These are phyloP conservation scores for Rhynchospora tenuis DNA, from an alignment of 176 grass and related monocot genomes.

Conservation along the genomic window DNA sequence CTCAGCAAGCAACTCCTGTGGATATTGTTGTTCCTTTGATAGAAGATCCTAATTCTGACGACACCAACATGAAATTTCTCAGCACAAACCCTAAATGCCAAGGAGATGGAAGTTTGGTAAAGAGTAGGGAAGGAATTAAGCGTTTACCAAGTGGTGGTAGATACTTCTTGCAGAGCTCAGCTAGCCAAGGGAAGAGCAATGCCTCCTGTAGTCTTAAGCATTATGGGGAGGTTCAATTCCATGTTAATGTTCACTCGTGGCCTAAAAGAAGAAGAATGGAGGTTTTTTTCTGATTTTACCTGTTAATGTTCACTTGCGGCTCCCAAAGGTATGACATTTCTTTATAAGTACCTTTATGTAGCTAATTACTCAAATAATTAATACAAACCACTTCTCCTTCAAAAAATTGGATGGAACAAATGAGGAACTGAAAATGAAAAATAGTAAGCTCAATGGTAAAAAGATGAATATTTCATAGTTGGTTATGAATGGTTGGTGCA, in stretches of 20 bases:
- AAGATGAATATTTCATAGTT: neutral
- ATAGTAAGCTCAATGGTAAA: neutral
- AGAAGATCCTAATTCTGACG: neutral
- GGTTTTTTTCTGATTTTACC: neutral
- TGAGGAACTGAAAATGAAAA: neutral
- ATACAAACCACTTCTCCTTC: neutral
- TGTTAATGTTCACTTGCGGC: too few relatives aligned
- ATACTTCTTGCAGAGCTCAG: slow-evolving; percentile 11
- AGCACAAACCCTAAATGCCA: slow-evolving; percentile 12
- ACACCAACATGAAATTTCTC: neutral
- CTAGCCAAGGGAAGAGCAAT: slow-evolving; percentile 5
- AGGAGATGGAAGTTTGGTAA: slow-evolving; percentile 1
- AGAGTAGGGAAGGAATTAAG: slow-evolving; percentile 18
- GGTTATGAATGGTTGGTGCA: neutral
- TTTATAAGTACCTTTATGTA: neutral
- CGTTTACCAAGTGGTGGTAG: slow-evolving; percentile 3
- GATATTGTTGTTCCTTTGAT: neutral
- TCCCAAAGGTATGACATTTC: slow-evolving; percentile 9
- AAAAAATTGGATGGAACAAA: neutral
- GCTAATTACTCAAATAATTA: neutral
- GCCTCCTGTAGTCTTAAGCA: neutral
- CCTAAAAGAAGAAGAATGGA: slow-evolving; percentile 32
- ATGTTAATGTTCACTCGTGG: slow-evolving; percentile 26
- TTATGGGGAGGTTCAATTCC: neutral
- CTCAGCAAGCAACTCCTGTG: neutral